Conservation (phyloP, 2,329 filamentous ascomycete species). For the Epichloe coenophiala region DNA sequence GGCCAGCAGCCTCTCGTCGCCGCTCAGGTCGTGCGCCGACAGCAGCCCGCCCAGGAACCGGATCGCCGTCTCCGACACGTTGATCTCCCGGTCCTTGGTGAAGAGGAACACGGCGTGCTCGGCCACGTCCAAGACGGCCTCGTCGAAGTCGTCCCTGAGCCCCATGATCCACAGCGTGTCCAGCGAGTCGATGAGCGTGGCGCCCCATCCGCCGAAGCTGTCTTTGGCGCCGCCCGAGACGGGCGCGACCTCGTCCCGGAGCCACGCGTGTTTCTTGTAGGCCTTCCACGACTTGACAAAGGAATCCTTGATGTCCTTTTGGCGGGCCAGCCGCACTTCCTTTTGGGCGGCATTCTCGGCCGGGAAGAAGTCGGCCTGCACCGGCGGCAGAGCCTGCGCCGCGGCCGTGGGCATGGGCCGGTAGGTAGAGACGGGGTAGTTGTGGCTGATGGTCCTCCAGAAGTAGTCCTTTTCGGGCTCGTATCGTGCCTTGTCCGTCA, state of each 20-base stretch:
- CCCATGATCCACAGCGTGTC: conserved; percentile 52
- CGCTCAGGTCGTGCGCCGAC: conserved; percentile 35
- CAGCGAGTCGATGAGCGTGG: conserved; percentile 45
- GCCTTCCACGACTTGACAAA: conserved; percentile 34
- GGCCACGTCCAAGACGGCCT: conserved; percentile 34
- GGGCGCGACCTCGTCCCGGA: conserved; percentile 37
- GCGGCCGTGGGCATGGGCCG: conserved; percentile 6
- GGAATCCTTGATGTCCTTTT: conserved; percentile 26
- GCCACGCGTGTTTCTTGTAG: conserved; percentile 39
- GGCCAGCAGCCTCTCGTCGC: conserved; percentile 26
- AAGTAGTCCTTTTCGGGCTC: conserved; percentile 8
- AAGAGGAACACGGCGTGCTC: conserved; percentile 36
- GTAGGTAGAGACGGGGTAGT: conserved; percentile 8
- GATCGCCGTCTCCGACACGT: conserved; percentile 41
- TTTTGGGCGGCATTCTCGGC: conserved; percentile 8
- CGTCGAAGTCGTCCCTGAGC: conserved; percentile 39
- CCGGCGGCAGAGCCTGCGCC: not conserved
- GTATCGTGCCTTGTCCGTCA: conserved; percentile 1
- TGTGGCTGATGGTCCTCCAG: conserved; percentile 10
- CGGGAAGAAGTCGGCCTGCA: conserved; percentile 6
- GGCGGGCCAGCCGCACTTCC: conserved; percentile 20
- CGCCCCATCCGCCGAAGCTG: conserved; percentile 40
- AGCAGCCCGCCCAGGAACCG: conserved; percentile 39
- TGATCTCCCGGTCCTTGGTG: conserved; percentile 28
- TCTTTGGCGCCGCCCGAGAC: conserved; percentile 32